phyloP scores from a whole-genome alignment of 2,329 filamentous ascomycete genomes.

The Lasiodiplodia hormozganensis region DNA sequence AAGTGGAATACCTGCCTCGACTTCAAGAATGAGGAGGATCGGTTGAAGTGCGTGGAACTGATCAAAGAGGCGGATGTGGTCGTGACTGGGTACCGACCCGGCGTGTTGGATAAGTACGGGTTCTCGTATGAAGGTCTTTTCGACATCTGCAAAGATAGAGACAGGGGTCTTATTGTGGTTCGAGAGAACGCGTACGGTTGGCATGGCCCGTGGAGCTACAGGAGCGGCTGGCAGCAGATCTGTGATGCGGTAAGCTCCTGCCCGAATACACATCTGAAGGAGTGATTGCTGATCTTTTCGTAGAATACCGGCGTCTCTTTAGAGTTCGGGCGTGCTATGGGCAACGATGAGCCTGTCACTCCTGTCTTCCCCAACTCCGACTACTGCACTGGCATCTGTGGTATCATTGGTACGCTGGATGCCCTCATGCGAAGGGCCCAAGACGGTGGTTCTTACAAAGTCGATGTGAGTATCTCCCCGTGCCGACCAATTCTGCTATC shows the following conservation, averaged over 20 bases:
- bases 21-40: slow-evolving; percentile 48
- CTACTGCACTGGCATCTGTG: slow-evolving; percentile 10
- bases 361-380: slow-evolving; percentile 12
- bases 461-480: slow-evolving; percentile 44
- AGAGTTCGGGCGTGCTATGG: neutral
- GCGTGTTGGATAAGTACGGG: slow-evolving; percentile 56
- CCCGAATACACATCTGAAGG: too few relatives aligned
- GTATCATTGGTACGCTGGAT: neutral
- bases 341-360: neutral
- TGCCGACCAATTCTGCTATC: neutral
- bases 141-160: slow-evolving; percentile 42
- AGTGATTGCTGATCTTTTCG: neutral
- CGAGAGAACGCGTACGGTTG: slow-evolving; percentile 63
- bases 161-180: slow-evolving; percentile 47
- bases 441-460: slow-evolving; percentile 52
- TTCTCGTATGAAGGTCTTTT: slow-evolving; percentile 51
- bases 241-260: slow-evolving; percentile 32
- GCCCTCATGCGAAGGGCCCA: slow-evolving; percentile 12
- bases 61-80: slow-evolving; percentile 59
- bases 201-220: slow-evolving; percentile 55
- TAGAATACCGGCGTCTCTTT: neutral
- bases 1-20: slow-evolving; percentile 58
- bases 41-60: slow-evolving; percentile 48
- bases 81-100: slow-evolving; percentile 58
- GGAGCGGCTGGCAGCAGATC: slow-evolving; percentile 63